Evolutionary conservation across 768 basidiomycete species (phyloP), one percentile per base, ranked within the genome.

Genomic region (Tylopilus subfusipes): DNA sequence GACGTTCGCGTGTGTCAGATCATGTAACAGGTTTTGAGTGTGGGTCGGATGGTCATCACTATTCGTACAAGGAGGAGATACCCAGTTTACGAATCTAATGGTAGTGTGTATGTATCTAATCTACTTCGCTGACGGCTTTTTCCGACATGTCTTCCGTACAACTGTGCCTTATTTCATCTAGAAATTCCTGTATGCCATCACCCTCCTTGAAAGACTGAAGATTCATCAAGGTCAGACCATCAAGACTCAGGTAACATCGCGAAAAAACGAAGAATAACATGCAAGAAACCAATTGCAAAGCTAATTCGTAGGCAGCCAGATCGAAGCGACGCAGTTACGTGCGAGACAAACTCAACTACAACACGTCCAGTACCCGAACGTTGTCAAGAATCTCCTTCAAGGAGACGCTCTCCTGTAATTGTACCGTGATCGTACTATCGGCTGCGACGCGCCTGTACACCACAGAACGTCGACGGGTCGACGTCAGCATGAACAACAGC

Each of bases 141-240:
- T 84, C 82, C 76, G 84, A 75, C 43, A 75, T 66, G 30, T 75
- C 74, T 57, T 81, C 81, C n/a, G 80, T 74, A 58, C 84, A 76
- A 56, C 83, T 72, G 22, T 77, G 76, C 58, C 77, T 75, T 48
- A 89, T 71, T 2, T 79, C 84, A 48, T 78, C 76, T 29, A 63
- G 47, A n/a, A 90, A 80, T 12, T 76, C 75, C 38, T 80, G 74
- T 22, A 89, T 62, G 2, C 79, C 83, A 25, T 84, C 81, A 2
- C 84, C 86, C 60, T 88, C 85, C 66, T 90, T 76, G 4, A 88
- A 81, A 0, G 80, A 77, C 4, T 74, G 70, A 4, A 90, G 75
- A 55, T 88, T 88, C 72, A 77, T 84, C 25, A 91, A 59, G 1
- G 89, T 87, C 24, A 94, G 66, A 5, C 88, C 88, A n/a, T n/a